Base-by-base conservation (phyloP, 805 yeast genomes). In the Spathaspora sp. region DNA sequence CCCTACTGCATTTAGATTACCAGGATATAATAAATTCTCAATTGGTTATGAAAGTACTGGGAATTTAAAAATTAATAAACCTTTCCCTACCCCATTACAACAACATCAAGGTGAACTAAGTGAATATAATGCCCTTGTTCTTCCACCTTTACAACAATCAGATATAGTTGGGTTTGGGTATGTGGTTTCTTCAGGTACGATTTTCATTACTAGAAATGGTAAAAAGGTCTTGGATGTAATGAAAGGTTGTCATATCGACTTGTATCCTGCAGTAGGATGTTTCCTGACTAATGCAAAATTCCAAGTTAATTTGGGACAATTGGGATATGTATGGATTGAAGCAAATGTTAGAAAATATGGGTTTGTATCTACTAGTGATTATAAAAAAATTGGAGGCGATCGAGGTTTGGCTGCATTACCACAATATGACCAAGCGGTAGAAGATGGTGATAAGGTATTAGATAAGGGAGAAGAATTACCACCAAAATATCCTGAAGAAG, bases 21-120 rank as follows among this genome's bases (percentile, higher is more conserved):
- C 96, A 0, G 96, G 96, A 1, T 79, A 82, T 64, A 77, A 81
- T 53, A 79, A 79, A 47, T 86, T 84, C 60, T 85, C 91, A 0
- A 75, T 88, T 47, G 87, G 87, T 2, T 82, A 87, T 61, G 93
- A 87, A 63, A 79, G 88, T 2, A 80, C 83, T 4, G 96, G 96
- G 1, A 80, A 83, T 53, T 68, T 86, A 51, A 75, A 89, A 55
- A 78, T 87, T 47, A 85, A 83, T 60, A 79, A 80, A 59, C 89
- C 90, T 19, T 81, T 84, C 46, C 74, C 78, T 1, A 71, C 78
- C 1, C 77, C 78, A 2, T 60, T 67, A 23, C 78, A 74, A 52
- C 78, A 74, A 53, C 77, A 74, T 57, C 57, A 56, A 32, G 75
- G 71, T 1, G 70, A 65, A n/a, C 65, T 69, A 44, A 73, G 79